A percentile compares a stretch with the other conserved stretches of the same genome.
phyloP scores from a whole-genome alignment of 2,329 filamentous ascomycete genomes.

The Penicillium janthinellum region DNA sequence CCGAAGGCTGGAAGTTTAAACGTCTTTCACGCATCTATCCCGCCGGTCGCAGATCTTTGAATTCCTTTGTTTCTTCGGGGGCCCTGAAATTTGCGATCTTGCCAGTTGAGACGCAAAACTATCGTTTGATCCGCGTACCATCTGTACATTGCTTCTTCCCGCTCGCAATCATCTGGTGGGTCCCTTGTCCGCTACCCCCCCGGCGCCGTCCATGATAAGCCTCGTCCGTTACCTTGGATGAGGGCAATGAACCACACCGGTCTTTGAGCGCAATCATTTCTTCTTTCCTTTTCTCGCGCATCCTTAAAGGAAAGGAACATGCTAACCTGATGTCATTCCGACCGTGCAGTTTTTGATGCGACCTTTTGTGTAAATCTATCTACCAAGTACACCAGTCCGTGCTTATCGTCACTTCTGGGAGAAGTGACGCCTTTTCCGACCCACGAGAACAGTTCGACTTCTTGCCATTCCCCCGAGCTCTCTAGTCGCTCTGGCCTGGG shows the following conservation, averaged over 20 bases:
- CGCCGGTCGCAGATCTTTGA: conserved; percentile 24
- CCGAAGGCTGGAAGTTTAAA: conserved; percentile 5
- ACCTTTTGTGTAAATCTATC: conserved; percentile 16
- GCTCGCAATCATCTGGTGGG: conserved; percentile 21
- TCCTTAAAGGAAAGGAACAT: conserved; percentile 13
- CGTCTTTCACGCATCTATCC: conserved; percentile 9
- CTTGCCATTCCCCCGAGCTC: background rate
- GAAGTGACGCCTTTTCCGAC: conserved; percentile 8
- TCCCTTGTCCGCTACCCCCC: conserved; percentile 15
- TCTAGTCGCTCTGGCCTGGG: background rate
- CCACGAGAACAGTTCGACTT: background rate
- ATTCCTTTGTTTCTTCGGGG: conserved; percentile 19
- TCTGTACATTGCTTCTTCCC: conserved; percentile 13
- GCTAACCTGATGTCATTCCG: conserved; percentile 31
- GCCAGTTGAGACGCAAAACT: background rate
- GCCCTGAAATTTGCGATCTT: background rate
- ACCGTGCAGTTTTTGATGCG: conserved; percentile 22
- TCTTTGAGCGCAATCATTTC: conserved; percentile 6
- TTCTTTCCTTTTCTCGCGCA: conserved; percentile 14
- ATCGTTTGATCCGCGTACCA: background rate
- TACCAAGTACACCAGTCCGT: background rate
- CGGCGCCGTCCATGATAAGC: conserved; percentile 24
- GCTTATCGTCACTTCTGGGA: conserved; percentile 4
- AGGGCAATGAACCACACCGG: conserved; percentile 1
- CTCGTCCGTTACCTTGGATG: conserved; percentile 26